Percentiles rank a stretch among this genome's conserved stretches.
Evolutionary conservation across 2,329 filamentous ascomycete genomes (phyloP).

Genomic region (Tolypocladium paradoxum): DNA sequence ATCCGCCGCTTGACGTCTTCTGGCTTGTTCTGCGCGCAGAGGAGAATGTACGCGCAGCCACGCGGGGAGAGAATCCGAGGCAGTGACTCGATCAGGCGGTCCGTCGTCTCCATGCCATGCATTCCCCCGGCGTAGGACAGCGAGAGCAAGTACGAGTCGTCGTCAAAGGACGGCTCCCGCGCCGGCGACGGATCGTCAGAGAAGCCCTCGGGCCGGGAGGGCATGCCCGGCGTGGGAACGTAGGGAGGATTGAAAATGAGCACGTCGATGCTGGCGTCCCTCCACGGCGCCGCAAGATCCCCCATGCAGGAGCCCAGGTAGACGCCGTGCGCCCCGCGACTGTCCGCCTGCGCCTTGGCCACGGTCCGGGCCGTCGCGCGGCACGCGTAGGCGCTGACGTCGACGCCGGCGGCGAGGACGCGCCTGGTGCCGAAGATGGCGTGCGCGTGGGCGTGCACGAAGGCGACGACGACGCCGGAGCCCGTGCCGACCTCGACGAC

Average conservation of each 20-base stretch:
- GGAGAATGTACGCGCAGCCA: conserved; percentile 79
- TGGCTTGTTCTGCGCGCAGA: conserved; percentile 86
- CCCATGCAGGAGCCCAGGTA: conserved; percentile 59
- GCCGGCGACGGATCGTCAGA: conserved; percentile 13
- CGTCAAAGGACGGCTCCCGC: conserved; percentile 48
- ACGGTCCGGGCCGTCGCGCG: conserved; percentile 63
- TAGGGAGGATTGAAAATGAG: conserved; percentile 97
- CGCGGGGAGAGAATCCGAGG: conserved; percentile 49
- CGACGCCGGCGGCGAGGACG: conserved; percentile 64
- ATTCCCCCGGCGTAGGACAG: conserved; percentile 81
- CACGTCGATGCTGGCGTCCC: conserved; percentile 55
- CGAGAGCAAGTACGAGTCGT: conserved; percentile 72
- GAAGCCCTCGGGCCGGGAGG: conserved; percentile 33
- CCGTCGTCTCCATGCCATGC: conserved; percentile 91
- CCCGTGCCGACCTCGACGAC: conserved; percentile 83
- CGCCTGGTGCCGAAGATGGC: conserved; percentile 61
- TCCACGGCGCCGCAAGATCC: conserved; percentile 57
- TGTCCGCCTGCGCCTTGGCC: conserved; percentile 26
- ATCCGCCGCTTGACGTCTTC: conserved; percentile 58
- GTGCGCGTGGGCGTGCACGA: conserved; percentile 64
- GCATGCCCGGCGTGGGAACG: conserved; percentile 73
- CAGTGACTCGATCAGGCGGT: conserved; percentile 62
- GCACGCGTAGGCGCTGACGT: conserved; percentile 81
- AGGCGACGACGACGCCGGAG: conserved; percentile 88
- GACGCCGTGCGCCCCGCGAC: conserved; percentile 27